Percentiles rank a stretch among this genome's conserved stretches.
These are phyloP conservation scores for Zangia roseola DNA, from an alignment of 768 basidiomycete genomes.

Conservation along the genomic window DNA sequence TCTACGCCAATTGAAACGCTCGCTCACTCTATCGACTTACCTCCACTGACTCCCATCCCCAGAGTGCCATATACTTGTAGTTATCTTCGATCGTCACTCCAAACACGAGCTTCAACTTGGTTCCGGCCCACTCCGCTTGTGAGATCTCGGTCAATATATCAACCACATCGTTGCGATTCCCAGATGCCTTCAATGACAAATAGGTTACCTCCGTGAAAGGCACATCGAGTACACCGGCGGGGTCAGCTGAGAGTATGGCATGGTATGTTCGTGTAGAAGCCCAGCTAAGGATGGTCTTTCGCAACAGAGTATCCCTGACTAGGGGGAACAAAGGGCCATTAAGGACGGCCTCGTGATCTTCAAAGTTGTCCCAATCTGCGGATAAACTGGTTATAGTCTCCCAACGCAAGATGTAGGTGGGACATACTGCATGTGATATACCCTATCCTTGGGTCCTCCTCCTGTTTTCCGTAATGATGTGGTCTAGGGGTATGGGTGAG, in stretches of 20 bases:
- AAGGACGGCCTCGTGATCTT: constrained; percentile 19
- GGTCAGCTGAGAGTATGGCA: constrained; percentile 16
- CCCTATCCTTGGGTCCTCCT: no score
- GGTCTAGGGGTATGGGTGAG: no score
- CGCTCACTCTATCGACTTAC: constrained; percentile 9
- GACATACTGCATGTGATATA: no score
- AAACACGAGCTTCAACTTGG: constrained; percentile 18
- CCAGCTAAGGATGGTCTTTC: background rate
- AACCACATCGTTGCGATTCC: constrained; percentile 16
- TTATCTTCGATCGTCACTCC: constrained; percentile 21
- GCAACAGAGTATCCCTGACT: background rate
- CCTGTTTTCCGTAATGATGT: no score
- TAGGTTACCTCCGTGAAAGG: constrained; percentile 6
- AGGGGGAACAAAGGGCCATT: background rate
- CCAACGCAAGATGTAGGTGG: background rate
- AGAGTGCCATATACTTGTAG: constrained; percentile 17
- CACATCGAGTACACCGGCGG: background rate
- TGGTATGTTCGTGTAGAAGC: constrained; percentile 16
- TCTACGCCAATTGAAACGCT: background rate
- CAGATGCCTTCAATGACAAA: constrained; percentile 21
- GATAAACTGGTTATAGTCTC: background rate
- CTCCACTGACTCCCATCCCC: constrained; percentile 26
- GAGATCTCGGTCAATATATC: constrained; percentile 13
- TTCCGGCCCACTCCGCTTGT: constrained; percentile 5
- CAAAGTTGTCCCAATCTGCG: constrained; percentile 29